phyloP scores from a whole-genome alignment of 352 stramenopile species.

The Phytophthora megakarya region DNA sequence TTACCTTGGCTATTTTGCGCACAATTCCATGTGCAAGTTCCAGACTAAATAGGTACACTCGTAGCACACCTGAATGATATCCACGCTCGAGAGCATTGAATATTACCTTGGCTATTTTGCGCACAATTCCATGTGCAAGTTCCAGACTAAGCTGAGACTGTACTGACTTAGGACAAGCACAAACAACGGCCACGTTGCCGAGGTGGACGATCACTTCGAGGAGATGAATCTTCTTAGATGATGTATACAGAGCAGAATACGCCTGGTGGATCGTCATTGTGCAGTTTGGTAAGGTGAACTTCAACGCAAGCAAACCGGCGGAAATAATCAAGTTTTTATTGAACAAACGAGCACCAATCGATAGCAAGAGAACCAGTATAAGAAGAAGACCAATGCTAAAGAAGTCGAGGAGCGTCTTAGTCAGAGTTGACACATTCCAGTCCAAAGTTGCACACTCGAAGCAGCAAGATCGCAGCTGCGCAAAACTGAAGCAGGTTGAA shows the following conservation, averaged over 20 bases:
- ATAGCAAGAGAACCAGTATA: no score
- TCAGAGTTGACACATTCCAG: background rate
- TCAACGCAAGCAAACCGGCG: background rate
- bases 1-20: background rate
- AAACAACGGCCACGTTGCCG: background rate
- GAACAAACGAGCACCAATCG: no score
- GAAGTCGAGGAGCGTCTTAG: background rate
- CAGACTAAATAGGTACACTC: no score
- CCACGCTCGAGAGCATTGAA: no score
- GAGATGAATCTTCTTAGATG: no score
- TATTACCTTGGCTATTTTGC: background rate
- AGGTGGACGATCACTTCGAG: constrained; percentile 3
- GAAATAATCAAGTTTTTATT: no score
- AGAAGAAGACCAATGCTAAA: no score
- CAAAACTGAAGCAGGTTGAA: constrained; percentile 27
- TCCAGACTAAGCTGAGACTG: no score
- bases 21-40: no score
- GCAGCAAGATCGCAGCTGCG: constrained; percentile 1
- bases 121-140: no score
- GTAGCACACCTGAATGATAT: no score
- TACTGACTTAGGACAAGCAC: no score
- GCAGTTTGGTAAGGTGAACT: background rate
- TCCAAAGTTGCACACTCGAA: background rate
- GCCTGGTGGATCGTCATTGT: background rate
- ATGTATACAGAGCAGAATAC: constrained; percentile 1